A percentile compares a stretch with the other conserved stretches of the same genome.
Evolutionary conservation across 2,329 filamentous ascomycete genomes (phyloP).

Genomic region (Fusarium nygamai): DNA sequence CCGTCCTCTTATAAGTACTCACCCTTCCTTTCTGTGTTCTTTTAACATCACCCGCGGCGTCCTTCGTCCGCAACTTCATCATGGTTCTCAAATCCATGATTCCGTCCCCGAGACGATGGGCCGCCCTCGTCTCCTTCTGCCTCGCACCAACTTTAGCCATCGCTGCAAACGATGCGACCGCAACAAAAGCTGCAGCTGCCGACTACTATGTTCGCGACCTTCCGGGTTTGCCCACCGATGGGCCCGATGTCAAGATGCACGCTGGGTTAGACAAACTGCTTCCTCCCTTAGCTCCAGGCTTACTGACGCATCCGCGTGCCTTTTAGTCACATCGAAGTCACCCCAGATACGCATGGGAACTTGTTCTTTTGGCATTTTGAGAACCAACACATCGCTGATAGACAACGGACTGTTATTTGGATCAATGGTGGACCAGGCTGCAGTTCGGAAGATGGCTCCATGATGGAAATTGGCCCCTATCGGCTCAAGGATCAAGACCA

Average conservation of each 20-base stretch:
- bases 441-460: constrained; percentile 93
- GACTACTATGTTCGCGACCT: constrained; percentile 91
- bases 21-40: constrained; percentile 8
- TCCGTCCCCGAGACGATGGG: constrained; percentile 45
- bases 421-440: constrained; percentile 96
- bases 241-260: constrained; percentile 92
- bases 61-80: constrained; percentile 27
- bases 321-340: constrained; percentile 87
- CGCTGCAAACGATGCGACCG: constrained; percentile 34
- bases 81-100: constrained; percentile 43
- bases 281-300: constrained; percentile 1
- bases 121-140: constrained; percentile 49
- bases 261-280: constrained; percentile 75
- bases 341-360: constrained; percentile 85
- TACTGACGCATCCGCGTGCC: constrained; percentile 35
- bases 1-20: constrained; percentile 11
- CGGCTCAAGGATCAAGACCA: constrained; percentile 78
- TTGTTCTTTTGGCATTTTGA: constrained; percentile 99
- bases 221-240: constrained; percentile 79
- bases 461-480: constrained; percentile 98
- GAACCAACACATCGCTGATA: constrained; percentile 93
- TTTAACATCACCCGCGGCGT: constrained; percentile 22
- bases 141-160: constrained; percentile 54
- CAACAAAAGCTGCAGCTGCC: constrained; percentile 56
- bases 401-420: constrained; percentile 93